phyloP scores from a whole-genome alignment of 345 rosid species.

The Xanthoceras sorbifolium region DNA sequence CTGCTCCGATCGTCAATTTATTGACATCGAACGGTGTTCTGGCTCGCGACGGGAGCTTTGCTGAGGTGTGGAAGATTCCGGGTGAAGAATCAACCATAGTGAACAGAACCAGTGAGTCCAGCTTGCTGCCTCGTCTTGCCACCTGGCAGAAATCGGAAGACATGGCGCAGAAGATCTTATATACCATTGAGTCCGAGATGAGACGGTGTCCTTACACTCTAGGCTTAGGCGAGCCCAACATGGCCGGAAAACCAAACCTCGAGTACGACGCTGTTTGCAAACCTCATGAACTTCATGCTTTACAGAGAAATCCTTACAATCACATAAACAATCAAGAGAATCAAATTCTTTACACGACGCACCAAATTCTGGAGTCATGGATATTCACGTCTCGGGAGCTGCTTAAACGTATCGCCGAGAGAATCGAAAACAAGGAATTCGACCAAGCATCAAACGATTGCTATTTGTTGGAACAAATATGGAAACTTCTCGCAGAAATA shows the following conservation, averaged over 20 bases:
- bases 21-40: constrained; percentile 43
- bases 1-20: constrained; percentile 53
- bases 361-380: constrained; percentile 92
- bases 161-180: constrained; percentile 60
- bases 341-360: constrained; percentile 57
- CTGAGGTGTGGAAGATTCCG: constrained; percentile 68
- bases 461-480: constrained; percentile 57
- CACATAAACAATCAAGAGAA: constrained; percentile 73
- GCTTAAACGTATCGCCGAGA: constrained; percentile 43
- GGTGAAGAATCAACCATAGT: constrained; percentile 46
- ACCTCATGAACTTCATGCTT: constrained; percentile 57
- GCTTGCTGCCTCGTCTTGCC: constrained; percentile 77
- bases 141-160: constrained; percentile 78
- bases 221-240: constrained; percentile 84
- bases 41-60: constrained; percentile 49
- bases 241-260: constrained; percentile 72
- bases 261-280: constrained; percentile 79
- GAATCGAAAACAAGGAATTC: constrained; percentile 48
- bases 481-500: constrained; percentile 75
- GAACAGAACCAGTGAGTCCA: constrained; percentile 59
- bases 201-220: constrained; percentile 72
- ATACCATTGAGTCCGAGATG: constrained; percentile 81
- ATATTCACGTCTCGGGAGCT: constrained; percentile 49
- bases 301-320: constrained; percentile 55
- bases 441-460: constrained; percentile 59